phyloP scores from a whole-genome alignment of 805 yeast species.

The Schwanniomyces pseudopolymorphus region DNA sequence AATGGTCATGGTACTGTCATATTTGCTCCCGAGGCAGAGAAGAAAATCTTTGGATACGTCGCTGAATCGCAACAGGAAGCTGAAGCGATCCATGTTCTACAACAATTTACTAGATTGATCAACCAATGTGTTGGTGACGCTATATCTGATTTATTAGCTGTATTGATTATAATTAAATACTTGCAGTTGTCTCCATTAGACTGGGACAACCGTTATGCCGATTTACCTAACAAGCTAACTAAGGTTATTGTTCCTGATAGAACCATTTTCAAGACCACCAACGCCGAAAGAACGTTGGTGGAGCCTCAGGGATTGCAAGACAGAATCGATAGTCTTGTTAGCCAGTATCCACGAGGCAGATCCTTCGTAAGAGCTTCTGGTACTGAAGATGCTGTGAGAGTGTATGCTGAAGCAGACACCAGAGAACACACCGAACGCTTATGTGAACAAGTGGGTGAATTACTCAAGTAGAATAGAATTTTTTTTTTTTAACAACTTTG shows the following conservation, averaged over 20 bases:
- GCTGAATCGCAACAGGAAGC: constrained; percentile 45
- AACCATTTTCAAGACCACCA: constrained; percentile 72
- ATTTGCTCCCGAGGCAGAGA: constrained; percentile 57
- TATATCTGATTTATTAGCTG: constrained; percentile 83
- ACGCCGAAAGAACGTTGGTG: constrained; percentile 82
- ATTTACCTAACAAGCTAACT: constrained; percentile 81
- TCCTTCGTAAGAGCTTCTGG: constrained; percentile 97
- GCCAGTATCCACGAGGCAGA: constrained; percentile 60
- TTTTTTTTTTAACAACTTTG: background rate
- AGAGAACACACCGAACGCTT: constrained; percentile 29
- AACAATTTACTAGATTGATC: constrained; percentile 65
- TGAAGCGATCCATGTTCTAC: constrained; percentile 53
- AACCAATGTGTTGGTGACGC: constrained; percentile 99
- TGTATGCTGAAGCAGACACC: constrained; percentile 83
- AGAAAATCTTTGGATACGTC: constrained; percentile 28
- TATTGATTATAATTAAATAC: constrained; percentile 60
- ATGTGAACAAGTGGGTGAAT: constrained; percentile 24
- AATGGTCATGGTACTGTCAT: constrained; percentile 98
- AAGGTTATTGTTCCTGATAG: constrained; percentile 86
- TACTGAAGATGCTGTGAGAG: constrained; percentile 95
- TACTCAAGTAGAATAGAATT: constrained; percentile 17
- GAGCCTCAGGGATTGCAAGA: constrained; percentile 78
- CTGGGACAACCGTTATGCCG: constrained; percentile 79
- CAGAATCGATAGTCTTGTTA: constrained; percentile 65
- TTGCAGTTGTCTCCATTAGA: constrained; percentile 57